A percentile compares a stretch with the other conserved stretches of the same genome.
Evolutionary conservation across 1,139 yeast species (phyloP).

Genomic region (Starmera stellimalicola): DNA sequence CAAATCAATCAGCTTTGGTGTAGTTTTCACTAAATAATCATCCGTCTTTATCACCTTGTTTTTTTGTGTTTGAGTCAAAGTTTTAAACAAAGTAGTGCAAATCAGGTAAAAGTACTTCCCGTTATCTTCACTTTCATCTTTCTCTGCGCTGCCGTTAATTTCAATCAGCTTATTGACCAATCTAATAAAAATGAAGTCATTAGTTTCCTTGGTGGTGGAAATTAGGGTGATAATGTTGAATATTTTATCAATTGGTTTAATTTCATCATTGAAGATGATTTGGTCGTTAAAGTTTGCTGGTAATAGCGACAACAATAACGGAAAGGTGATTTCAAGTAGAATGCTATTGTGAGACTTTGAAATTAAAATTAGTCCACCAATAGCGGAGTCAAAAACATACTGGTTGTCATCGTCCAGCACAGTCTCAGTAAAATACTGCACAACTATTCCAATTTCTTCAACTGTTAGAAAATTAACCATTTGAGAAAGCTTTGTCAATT

Average conservation of each 20-base stretch:
- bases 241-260: slow-evolving; percentile 25
- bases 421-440: slow-evolving; percentile 60
- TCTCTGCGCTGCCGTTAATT: slow-evolving; percentile 3
- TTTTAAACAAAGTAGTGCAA: slow-evolving; percentile 9
- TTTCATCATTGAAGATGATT: slow-evolving; percentile 16
- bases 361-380: slow-evolving; percentile 46
- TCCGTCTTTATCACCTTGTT: slow-evolving; percentile 13
- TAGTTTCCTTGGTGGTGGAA: slow-evolving; percentile 35
- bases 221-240: slow-evolving; percentile 29
- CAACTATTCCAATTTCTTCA: slow-evolving; percentile 52
- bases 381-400: slow-evolving; percentile 31
- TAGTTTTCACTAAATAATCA: slow-evolving; percentile 8
- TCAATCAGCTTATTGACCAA: slow-evolving; percentile 33
- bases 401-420: slow-evolving; percentile 36
- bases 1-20: slow-evolving; percentile 8
- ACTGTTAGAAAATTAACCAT: slow-evolving; percentile 35
- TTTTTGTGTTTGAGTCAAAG: slow-evolving; percentile 5
- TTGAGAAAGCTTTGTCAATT: slow-evolving; percentile 45
- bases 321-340: slow-evolving; percentile 52
- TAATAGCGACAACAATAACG: slow-evolving; percentile 43
- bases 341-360: slow-evolving; percentile 28
- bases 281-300: slow-evolving; percentile 30
- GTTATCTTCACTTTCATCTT: slow-evolving; percentile 3
- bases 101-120: slow-evolving; percentile 10
- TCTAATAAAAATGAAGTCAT: slow-evolving; percentile 43